phyloP scores from a whole-genome alignment of 345 rosid species.

The Brassica cretica region DNA sequence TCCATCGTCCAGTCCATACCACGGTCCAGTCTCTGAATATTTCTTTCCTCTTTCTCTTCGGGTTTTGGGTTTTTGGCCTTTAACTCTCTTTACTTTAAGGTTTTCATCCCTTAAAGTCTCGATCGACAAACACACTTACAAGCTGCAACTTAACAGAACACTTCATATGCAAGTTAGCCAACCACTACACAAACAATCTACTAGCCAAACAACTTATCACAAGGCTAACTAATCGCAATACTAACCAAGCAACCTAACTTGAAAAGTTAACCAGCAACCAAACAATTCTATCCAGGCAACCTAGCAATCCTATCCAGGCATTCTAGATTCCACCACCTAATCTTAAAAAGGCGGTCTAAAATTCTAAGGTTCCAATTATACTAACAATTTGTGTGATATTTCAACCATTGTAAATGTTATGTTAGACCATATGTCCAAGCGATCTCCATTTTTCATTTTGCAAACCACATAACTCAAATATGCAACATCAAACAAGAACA shows the following conservation, averaged over 20 bases:
- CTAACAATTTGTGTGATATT: background rate
- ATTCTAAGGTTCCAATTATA: background rate
- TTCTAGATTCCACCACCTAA: background rate
- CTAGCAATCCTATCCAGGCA: background rate
- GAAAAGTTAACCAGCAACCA: background rate
- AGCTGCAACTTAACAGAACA: no score
- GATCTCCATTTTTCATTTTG: background rate
- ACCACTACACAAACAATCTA: no score
- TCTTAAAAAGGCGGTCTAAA: background rate
- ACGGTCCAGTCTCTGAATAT: no score
- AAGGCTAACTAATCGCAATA: no score
- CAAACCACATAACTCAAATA: background rate
- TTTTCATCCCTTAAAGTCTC: no score
- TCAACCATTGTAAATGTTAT: background rate
- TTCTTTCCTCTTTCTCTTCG: no score
- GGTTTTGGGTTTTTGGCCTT: no score
- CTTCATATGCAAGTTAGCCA: no score
- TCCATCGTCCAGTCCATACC: no score
- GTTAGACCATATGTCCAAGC: background rate
- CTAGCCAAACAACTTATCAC: no score
- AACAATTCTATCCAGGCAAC: background rate
- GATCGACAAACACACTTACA: no score
- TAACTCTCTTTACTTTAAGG: no score
- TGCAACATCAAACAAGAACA: background rate
- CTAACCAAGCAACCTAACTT: background rate